A percentile compares a stretch with the other conserved stretches of the same genome.
These are phyloP conservation scores for Chloropicon primus DNA, from an alignment of 139 green algal genomes.

Conservation along the genomic window DNA sequence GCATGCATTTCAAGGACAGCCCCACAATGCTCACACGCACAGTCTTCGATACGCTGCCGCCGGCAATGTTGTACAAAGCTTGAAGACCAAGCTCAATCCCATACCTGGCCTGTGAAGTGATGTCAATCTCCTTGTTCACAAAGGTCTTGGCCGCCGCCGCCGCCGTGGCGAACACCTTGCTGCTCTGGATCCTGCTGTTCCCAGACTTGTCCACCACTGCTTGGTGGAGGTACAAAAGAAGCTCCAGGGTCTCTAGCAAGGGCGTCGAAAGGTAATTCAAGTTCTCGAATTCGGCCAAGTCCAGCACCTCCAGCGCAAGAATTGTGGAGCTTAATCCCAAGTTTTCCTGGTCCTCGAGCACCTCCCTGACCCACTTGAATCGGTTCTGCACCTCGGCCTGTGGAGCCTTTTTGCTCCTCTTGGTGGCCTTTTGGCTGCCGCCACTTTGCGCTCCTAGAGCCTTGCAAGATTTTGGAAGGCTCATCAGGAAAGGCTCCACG, in stretches of 20 bases:
- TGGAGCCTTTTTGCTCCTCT: background rate
- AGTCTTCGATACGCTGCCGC: background rate
- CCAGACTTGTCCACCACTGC: background rate
- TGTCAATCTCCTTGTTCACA: background rate
- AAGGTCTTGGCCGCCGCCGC: background rate
- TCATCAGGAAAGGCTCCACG: background rate
- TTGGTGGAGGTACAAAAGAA: background rate
- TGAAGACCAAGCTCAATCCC: background rate
- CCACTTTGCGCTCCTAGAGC: too few relatives aligned
- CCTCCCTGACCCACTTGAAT: background rate
- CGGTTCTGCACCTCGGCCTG: background rate
- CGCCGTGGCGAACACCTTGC: background rate
- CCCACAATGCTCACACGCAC: background rate
- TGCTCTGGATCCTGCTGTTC: too few relatives aligned
- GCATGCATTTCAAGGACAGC: background rate
- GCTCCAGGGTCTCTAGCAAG: background rate
- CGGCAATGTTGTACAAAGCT: background rate
- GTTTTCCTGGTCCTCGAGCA: background rate
- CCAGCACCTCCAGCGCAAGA: background rate
- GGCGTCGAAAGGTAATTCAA: background rate
- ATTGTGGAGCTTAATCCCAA: background rate
- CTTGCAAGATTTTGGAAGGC: background rate
- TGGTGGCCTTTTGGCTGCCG: too few relatives aligned
- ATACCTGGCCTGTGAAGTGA: background rate
- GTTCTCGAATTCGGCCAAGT: background rate